Evolutionary conservation across 305 asterid species (phyloP).

Genomic region (Ilex paraguariensis): DNA sequence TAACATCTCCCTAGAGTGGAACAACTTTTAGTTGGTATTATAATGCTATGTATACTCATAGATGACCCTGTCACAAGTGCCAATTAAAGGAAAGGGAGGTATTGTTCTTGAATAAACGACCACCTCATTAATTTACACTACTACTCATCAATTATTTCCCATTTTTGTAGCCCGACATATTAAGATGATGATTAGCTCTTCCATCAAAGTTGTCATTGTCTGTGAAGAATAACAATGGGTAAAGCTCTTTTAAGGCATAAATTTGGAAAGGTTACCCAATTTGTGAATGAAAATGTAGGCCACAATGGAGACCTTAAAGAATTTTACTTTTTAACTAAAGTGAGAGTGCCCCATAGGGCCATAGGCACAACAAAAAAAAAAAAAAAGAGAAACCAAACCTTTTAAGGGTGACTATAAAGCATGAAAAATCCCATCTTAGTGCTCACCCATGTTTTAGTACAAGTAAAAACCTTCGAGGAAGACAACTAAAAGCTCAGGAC

Average conservation of each 20-base stretch:
- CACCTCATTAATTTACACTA: conserved; percentile 13
- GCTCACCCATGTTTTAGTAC: too few species aligned
- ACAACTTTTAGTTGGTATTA: too few species aligned
- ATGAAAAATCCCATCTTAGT: background rate
- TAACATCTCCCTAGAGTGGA: too few species aligned
- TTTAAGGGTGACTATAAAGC: conserved; percentile 34
- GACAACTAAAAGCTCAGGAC: background rate
- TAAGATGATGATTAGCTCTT: conserved; percentile 25
- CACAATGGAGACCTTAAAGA: conserved; percentile 72
- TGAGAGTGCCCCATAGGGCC: conserved; percentile 28
- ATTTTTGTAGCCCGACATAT: conserved; percentile 18
- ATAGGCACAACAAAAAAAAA: background rate
- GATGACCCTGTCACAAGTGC: conserved; percentile 14
- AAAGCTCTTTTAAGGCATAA: conserved; percentile 28
- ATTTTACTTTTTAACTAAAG: conserved; percentile 35
- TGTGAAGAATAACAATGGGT: conserved; percentile 16
- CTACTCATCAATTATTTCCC: conserved; percentile 29
- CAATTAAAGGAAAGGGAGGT: conserved; percentile 16
- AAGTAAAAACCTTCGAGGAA: background rate
- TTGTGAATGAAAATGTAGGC: conserved; percentile 54
- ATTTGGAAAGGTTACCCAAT: conserved; percentile 47
- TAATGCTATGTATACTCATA: too few species aligned
- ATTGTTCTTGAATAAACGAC: conserved; percentile 24
- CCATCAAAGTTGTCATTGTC: conserved; percentile 8
- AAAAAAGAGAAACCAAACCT: conserved; percentile 19